Evolutionary conservation across 345 rosid genomes (phyloP), one percentile per base, ranked within the genome.

Genomic region (Populus euphratica): DNA sequence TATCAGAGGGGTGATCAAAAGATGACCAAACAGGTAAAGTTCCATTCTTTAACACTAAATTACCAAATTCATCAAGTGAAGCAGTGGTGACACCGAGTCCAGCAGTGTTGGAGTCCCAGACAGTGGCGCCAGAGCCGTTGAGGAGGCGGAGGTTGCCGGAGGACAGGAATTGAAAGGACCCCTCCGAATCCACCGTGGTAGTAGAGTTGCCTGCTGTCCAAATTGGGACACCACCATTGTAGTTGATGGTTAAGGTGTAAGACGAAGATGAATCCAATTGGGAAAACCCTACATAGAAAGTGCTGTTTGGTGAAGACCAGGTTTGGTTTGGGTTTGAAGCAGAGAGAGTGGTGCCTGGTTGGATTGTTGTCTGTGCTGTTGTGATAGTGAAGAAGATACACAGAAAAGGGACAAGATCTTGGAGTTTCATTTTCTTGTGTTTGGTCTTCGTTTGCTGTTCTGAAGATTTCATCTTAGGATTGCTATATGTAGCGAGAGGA

Each of bases 61-160:
- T 83, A 52, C 97, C 93, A 1, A 82, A 80, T 69, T 88, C 90
- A 14, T 89, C 85, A 36, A 92, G 75, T 0, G 88, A 66, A 29
- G 91, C 92, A 21, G 91, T 83, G 73, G 86, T 18, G 38, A 86
- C 92, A 20, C 90, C 91, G 0, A 20, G 81, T 38, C 59, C 16
- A 33, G 83, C 62, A 4, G 89, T 91, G 64, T 62, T 27, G 50
- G 93, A 89, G 72, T 86, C 87, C 94, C 94, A 92, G 52, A 91
- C 38, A 68, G 78, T 39, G 33, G 84, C 36, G 21, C 92, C 92
- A 31, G 92, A 86, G 83, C 90, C 88, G 81, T 81, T 88, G 75
- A 87, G 14, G 50, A 92, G 93, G 50, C 84, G 86, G 83, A 89
- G 90, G 44, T 85, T 67, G 14, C 97, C 97, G 36, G 76, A 65